A percentile compares a stretch with the other conserved stretches of the same genome.
These are phyloP conservation scores for Corylus avellana DNA, from an alignment of 306 rosid genomes.

Conservation along the genomic window DNA sequence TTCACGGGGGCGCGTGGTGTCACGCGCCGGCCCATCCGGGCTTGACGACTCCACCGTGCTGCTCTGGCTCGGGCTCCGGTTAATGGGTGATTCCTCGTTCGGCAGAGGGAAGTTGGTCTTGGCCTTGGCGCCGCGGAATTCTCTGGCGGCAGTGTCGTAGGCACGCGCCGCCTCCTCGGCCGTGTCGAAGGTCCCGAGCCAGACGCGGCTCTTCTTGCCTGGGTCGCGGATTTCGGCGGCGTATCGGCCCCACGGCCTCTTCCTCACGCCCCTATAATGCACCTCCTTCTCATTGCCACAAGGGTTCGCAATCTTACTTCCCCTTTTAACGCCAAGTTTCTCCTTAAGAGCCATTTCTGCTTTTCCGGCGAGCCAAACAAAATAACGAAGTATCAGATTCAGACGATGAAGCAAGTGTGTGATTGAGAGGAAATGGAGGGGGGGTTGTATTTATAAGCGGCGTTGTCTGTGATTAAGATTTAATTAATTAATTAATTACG, in stretches of 20 bases:
- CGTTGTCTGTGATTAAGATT: neutral
- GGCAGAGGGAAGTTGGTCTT: constrained; percentile 44
- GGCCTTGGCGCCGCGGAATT: constrained; percentile 54
- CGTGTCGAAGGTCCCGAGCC: constrained; percentile 61
- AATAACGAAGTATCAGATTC: too few relatives aligned
- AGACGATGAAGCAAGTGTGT: neutral
- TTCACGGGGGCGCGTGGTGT: constrained; percentile 26
- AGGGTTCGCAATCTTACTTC: neutral
- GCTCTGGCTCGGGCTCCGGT: constrained; percentile 44
- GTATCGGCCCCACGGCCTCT: constrained; percentile 63
- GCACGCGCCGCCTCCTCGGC: constrained; percentile 62
- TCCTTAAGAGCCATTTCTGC: constrained; percentile 30
- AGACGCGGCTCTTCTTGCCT: constrained; percentile 55
- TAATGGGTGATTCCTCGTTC: neutral
- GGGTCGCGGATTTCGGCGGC: constrained; percentile 65
- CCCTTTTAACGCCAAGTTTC: constrained; percentile 5
- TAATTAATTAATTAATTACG: neutral
- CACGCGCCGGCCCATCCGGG: constrained; percentile 35
- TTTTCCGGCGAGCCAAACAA: neutral
- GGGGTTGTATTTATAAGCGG: neutral
- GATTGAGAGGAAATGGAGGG: neutral
- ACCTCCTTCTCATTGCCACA: constrained; percentile 32
- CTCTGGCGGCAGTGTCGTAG: constrained; percentile 53
- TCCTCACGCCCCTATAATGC: constrained; percentile 51
- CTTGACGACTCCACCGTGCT: constrained; percentile 56